Evolutionary conservation across 2,329 filamentous ascomycete species (phyloP).

Genomic region (Colletotrichum sp.): DNA sequence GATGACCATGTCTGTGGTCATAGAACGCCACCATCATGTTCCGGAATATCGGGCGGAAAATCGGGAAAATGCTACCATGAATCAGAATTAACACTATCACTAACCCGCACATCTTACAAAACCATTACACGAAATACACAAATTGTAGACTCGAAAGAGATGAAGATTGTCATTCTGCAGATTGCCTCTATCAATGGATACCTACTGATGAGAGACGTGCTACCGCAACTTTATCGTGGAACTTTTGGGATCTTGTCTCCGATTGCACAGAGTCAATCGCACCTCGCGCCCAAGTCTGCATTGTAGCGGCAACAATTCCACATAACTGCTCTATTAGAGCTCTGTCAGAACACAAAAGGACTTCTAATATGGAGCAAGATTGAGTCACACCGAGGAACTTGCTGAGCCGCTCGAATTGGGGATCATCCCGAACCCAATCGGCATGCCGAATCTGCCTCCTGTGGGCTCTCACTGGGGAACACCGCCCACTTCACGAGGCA

Average conservation of each 20-base stretch:
- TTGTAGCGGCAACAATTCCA: background rate
- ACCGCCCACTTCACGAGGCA: background rate
- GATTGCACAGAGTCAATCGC: background rate
- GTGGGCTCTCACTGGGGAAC: background rate
- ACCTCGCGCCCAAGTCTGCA: background rate
- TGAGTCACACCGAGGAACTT: background rate
- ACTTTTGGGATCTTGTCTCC: background rate
- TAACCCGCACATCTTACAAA: no score
- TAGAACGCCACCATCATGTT: background rate
- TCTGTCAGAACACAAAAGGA: background rate
- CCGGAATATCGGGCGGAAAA: background rate
- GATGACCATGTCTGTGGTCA: background rate
- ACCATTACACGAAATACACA: rapidly evolving
- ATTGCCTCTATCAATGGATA: no score
- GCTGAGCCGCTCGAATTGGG: background rate
- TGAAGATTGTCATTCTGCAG: background rate
- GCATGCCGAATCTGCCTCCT: background rate
- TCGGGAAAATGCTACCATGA: background rate
- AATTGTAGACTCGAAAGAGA: no score
- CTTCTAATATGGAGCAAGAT: background rate
- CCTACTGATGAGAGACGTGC: background rate
- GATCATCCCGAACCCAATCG: background rate
- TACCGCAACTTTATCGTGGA: background rate
- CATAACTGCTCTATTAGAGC: background rate
- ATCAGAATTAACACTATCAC: background rate